A percentile compares a stretch with the other conserved stretches of the same genome.
phyloP scores from a whole-genome alignment of 305 asterid genomes.

The Ajuga reptans region DNA sequence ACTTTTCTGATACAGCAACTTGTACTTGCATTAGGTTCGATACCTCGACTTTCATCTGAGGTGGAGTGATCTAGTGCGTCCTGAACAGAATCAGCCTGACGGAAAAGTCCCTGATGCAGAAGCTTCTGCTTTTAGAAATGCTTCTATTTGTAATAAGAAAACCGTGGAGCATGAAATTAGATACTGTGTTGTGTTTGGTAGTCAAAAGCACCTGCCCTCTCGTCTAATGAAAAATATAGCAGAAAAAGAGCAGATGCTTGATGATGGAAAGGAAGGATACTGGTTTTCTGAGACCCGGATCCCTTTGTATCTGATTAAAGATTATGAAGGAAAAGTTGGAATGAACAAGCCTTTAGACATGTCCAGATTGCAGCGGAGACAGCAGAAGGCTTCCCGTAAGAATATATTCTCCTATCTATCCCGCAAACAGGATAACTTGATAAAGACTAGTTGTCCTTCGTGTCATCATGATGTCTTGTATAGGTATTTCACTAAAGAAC shows the following conservation, averaged over 20 bases:
- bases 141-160: conserved; percentile 62
- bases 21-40: conserved; percentile 59
- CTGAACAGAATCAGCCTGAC: conserved; percentile 63
- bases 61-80: conserved; percentile 87
- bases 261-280: conserved; percentile 61
- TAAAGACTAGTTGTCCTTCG: conserved; percentile 46
- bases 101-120: conserved; percentile 84
- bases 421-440: conserved; percentile 52
- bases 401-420: conserved; percentile 57
- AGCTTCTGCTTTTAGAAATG: conserved; percentile 90
- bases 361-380: conserved; percentile 45
- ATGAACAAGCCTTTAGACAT: conserved; percentile 33
- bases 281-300: conserved; percentile 84
- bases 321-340: conserved; percentile 57
- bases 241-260: conserved; percentile 50
- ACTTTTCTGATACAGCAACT: conserved; percentile 19
- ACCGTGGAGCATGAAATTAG: conserved; percentile 45
- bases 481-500: conserved; percentile 42
- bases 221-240: conserved; percentile 71
- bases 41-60: conserved; percentile 76
- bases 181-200: conserved; percentile 71
- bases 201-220: conserved; percentile 94
- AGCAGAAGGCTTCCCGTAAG: conserved; percentile 39
- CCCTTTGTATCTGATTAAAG: conserved; percentile 83
- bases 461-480: conserved; percentile 54